Conservation (phyloP, 371 early-diverging fungal species). For the Mortierella sp. region DNA sequence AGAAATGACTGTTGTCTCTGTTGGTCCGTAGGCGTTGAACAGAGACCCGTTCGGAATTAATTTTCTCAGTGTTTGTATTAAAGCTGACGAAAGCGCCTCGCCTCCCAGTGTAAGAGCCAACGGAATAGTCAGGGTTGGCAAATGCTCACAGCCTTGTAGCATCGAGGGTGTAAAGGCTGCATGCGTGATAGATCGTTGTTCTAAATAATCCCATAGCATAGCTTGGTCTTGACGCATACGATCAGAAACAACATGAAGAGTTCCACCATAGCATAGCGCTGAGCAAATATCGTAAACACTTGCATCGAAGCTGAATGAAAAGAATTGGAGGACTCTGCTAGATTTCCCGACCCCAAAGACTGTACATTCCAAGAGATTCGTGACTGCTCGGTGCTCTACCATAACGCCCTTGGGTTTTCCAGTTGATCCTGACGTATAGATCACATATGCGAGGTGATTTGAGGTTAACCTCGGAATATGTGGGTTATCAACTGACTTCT, state of each 20-base stretch:
- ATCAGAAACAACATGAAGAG: constrained; percentile 9
- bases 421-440: constrained; percentile 66
- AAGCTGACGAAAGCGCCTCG: background rate
- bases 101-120: background rate
- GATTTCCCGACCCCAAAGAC: background rate
- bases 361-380: constrained; percentile 12
- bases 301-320: constrained; percentile 17
- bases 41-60: constrained; percentile 1
- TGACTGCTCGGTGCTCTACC: constrained; percentile 44
- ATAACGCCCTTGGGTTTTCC: constrained; percentile 66
- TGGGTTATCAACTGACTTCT: background rate
- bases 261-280: constrained; percentile 7
- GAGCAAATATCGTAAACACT: constrained; percentile 7
- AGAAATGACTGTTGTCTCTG: constrained; percentile 4
- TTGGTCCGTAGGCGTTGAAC: constrained; percentile 18
- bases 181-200: constrained; percentile 4
- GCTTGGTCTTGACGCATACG: background rate
- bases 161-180: constrained; percentile 3
- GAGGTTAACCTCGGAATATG: background rate
- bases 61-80: background rate
- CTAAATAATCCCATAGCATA: constrained; percentile 11
- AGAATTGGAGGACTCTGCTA: background rate
- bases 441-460: constrained; percentile 35
- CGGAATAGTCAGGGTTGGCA: background rate
- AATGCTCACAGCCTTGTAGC: background rate